phyloP scores from a whole-genome alignment of 139 green algal species.

The Astrephomene gubernaculifera region DNA sequence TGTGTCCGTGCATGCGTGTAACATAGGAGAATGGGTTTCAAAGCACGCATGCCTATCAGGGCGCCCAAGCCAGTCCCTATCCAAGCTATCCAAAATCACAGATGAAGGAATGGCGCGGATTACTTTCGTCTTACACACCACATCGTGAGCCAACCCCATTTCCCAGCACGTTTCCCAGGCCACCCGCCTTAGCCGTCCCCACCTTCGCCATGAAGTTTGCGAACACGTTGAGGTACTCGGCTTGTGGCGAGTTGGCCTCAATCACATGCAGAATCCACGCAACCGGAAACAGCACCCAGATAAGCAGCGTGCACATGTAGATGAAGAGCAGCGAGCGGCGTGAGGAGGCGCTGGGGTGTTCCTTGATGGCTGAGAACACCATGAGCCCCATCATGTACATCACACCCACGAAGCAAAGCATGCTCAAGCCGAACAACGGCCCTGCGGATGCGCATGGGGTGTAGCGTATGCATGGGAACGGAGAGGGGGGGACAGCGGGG shows the following conservation, averaged over 20 bases:
- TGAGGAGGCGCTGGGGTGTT: background rate
- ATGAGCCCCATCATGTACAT: constrained; percentile 50
- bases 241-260: background rate
- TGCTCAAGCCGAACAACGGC: constrained; percentile 22
- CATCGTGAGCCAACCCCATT: too few species aligned
- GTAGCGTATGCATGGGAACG: too few species aligned
- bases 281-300: constrained; percentile 52
- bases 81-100: too few species aligned
- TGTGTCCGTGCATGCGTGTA: too few species aligned
- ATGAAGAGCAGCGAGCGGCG: constrained; percentile 45
- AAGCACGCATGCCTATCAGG: too few species aligned
- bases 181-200: background rate
- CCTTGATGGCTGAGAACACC: constrained; percentile 42
- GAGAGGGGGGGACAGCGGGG: too few species aligned
- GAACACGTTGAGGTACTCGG: constrained; percentile 45
- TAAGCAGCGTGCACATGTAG: constrained; percentile 55
- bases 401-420: constrained; percentile 42
- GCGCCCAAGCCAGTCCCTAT: too few species aligned
- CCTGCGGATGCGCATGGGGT: too few species aligned
- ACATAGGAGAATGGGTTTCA: too few species aligned
- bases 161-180: background rate
- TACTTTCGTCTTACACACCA: too few species aligned
- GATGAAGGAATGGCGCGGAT: too few species aligned
- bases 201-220: constrained; percentile 56
- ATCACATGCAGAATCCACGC: constrained; percentile 27